Evolutionary conservation across 192 early-diverging fungal species (phyloP).

Genomic region (Backusella luteola): DNA sequence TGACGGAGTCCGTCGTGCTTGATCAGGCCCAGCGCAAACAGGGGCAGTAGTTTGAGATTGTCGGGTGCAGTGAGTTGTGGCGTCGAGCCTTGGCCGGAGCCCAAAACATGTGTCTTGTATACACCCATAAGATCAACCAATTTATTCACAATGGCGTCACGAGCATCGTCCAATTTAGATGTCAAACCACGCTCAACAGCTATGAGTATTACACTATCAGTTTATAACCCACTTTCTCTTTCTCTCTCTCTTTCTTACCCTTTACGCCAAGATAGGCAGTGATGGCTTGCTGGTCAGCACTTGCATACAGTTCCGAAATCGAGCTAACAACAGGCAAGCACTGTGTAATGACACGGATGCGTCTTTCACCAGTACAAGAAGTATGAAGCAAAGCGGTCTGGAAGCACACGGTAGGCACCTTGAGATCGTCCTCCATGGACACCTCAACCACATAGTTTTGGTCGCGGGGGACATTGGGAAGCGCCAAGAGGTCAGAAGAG

Average conservation of each 20-base stretch:
- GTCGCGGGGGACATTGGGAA: constrained; percentile 93
- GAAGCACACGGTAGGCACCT: constrained; percentile 81
- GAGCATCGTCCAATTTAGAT: constrained; percentile 89
- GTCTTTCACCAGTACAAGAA: constrained; percentile 82
- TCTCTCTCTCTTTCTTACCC: constrained; percentile 39
- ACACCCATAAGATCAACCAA: constrained; percentile 83
- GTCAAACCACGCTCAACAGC: constrained; percentile 85
- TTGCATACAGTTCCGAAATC: constrained; percentile 76
- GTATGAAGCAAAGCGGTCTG: constrained; percentile 95
- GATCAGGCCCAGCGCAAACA: constrained; percentile 76
- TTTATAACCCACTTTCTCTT: not conserved
- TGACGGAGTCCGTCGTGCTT: constrained; percentile 74
- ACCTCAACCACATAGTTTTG: constrained; percentile 87
- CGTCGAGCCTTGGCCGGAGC: constrained; percentile 66
- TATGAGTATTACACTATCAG: constrained; percentile 22
- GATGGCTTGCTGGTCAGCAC: constrained; percentile 84
- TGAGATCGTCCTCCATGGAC: constrained; percentile 72
- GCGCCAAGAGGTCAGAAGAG: constrained; percentile 84
- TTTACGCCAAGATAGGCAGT: constrained; percentile 84
- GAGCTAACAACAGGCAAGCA: constrained; percentile 83
- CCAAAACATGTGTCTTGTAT: constrained; percentile 82
- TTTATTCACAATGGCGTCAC: constrained; percentile 89
- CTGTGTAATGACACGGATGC: constrained; percentile 91
- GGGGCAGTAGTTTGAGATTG: constrained; percentile 83
- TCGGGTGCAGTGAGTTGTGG: constrained; percentile 82